Evolutionary conservation across 2,329 filamentous ascomycete species (phyloP), one percentile per base, ranked within the genome.

Genomic region (Aspergillus brasiliensis): DNA sequence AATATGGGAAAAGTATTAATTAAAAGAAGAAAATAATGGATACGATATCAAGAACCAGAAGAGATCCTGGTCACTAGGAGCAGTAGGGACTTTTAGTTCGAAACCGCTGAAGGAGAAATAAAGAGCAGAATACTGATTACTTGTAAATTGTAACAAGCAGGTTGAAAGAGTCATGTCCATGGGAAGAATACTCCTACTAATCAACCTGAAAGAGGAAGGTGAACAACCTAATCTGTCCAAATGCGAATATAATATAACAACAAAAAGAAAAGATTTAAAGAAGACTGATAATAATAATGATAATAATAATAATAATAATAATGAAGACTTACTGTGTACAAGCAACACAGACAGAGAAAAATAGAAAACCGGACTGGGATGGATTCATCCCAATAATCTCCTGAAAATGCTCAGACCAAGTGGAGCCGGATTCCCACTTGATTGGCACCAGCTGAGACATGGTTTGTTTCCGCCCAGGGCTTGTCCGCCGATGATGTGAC

Each of bases 381-480:
- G 40, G 38, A 46, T 55, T 6, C 17, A 37, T 53, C 34, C 42
- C 44, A 49, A 53, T 51, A 59, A 58, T 59, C 58, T 65, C 64
- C 63, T 66, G 62, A 59, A 34, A 34, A 58, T 60, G 53, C 59
- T 63, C 59, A 56, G 44, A 42, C 48, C 48, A 31, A 59, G 61
- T 64, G 65, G 60, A 63, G 58, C 51, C 37, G n/a, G n/a, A 56
- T 17, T n/a, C 25, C 31, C 17, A 42, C 40, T 54, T 63, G 59
- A 69, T 70, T 63, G 62, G 64, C 55, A n/a, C 58, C 51, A 47
- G 37, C 71, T 74, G 72, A 74, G 72, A 74, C 72, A 73, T 67
- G 64, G 65, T 62, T 62, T 69, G 71, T 73, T 73, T 73, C 70
- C 69, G 61, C 44, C 58, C 56, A 64, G 61, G 56, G 54, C 58